Evolutionary conservation across 2,329 filamentous ascomycete genomes (phyloP), one percentile per base, ranked within the genome.

Genomic region (Monosporascus sp.): DNA sequence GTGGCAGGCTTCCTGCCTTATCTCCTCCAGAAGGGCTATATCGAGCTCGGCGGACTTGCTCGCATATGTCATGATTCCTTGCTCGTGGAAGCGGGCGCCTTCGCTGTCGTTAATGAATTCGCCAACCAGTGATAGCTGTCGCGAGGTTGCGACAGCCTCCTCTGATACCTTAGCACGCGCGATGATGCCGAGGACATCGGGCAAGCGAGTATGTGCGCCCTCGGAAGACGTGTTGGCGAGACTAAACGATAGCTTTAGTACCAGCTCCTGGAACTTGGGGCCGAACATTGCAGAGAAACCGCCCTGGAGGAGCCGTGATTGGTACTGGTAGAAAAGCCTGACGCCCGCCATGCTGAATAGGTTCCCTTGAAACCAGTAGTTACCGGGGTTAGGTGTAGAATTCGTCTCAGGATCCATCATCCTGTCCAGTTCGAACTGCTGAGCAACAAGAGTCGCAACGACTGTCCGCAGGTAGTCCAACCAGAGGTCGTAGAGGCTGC

Each of bases 371-470:
- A 61, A 49, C 58, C 58, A 63, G 51, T 62, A 61, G 24, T 64
- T 64, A n/a, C 49, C 58, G 46, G 28, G 71, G 3, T 74, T 70
- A 44, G 70, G 62, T 17, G 72, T 65, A 37, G 67, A 68, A n/a
- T 69, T 68, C 8, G 49, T 70, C 69, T 7, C 55, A 31, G 14
- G 58, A 58, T 28, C 63, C 64, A 9, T 67, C 74, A 63, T 77
- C 22, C 78, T 74, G 41, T 78, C 71, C 66, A 79, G 78, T 59
- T 80, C 77, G 54, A 81, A 78, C 52, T 76, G 76, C 48, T 81
- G 75, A 1, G 77, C 75, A 0, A 79, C 78, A 0, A 81, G 67
- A 0, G 75, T 80, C 60, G 80, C 78, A 1, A 80, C 76, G 0
- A 71, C 72, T 0, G 71, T 74, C 1, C 74, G 69, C 2, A 81